Conservation (phyloP, 2,329 filamentous ascomycete genomes). For the Neonectria ditissima region DNA sequence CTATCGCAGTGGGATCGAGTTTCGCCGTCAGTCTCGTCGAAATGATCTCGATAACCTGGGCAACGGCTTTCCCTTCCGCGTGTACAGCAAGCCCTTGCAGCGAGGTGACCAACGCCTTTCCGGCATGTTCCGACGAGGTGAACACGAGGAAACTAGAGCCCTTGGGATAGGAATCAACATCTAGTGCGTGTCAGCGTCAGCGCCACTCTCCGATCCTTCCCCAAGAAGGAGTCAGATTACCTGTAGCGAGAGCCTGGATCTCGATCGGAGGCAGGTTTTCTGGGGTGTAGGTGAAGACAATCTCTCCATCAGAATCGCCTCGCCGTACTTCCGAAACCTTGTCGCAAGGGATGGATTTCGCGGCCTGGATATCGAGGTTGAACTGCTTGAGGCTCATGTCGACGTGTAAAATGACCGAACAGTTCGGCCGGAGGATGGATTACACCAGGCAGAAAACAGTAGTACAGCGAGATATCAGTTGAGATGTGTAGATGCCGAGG, state of each 20-base stretch:
- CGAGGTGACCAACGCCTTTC: slow-evolving; percentile 55
- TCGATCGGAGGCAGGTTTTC: slow-evolving; percentile 46
- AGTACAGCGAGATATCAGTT: not conserved
- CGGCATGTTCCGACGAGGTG: slow-evolving; percentile 53
- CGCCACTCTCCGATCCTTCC: not conserved
- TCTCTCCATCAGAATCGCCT: slow-evolving; percentile 78
- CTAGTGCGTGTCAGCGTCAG: slow-evolving; percentile 13
- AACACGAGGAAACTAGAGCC: slow-evolving; percentile 57
- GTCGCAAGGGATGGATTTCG: slow-evolving; percentile 54
- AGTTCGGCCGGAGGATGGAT: not conserved
- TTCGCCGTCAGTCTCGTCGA: slow-evolving; percentile 30
- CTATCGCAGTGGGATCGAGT: slow-evolving; percentile 3
- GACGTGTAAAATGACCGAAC: not conserved
- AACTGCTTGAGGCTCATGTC: slow-evolving; percentile 76
- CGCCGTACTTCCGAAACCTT: slow-evolving; percentile 66
- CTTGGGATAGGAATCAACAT: slow-evolving; percentile 54
- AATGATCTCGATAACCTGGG: slow-evolving; percentile 32
- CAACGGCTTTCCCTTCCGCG: slow-evolving; percentile 48
- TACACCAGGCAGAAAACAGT: not conserved
- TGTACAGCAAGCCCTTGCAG: slow-evolving; percentile 54
- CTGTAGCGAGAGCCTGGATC: slow-evolving; percentile 53
- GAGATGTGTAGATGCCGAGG: not conserved
- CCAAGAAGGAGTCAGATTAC: slow-evolving; percentile 35
- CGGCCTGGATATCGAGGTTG: slow-evolving; percentile 64
- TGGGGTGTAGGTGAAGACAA: slow-evolving; percentile 69